Evolutionary conservation across 805 yeast species (phyloP).

Genomic region (Candida khao-thaluensis): DNA sequence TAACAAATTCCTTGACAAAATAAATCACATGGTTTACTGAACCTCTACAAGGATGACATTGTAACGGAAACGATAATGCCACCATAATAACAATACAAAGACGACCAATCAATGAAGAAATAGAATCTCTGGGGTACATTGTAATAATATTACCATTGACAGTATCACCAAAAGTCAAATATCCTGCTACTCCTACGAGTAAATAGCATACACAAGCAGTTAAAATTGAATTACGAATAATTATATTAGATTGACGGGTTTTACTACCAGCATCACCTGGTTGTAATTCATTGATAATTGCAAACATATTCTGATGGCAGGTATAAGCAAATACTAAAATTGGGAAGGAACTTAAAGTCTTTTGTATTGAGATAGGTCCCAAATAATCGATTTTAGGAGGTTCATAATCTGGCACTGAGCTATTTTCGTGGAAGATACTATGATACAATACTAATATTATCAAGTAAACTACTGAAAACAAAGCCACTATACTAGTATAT

Average conservation of each 20-base stretch:
- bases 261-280: slow-evolving; percentile 37
- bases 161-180: slow-evolving; percentile 67
- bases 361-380: slow-evolving; percentile 42
- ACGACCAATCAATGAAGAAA: slow-evolving; percentile 53
- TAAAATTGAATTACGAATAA: slow-evolving; percentile 52
- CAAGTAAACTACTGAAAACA: slow-evolving; percentile 64
- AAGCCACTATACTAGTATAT: slow-evolving; percentile 68
- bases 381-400: slow-evolving; percentile 23
- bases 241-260: slow-evolving; percentile 48
- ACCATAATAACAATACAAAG: slow-evolving; percentile 69
- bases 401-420: slow-evolving; percentile 13
- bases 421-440: slow-evolving; percentile 29
- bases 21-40: slow-evolving; percentile 60
- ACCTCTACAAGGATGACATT: slow-evolving; percentile 79
- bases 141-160: slow-evolving; percentile 67
- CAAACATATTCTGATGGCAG: slow-evolving; percentile 78
- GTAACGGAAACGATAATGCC: slow-evolving; percentile 70
- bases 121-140: slow-evolving; percentile 57
- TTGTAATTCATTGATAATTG: slow-evolving; percentile 66
- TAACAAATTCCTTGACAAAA: slow-evolving; percentile 11
- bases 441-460: slow-evolving; percentile 54
- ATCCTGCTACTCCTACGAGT: slow-evolving; percentile 66
- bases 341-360: slow-evolving; percentile 60
- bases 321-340: slow-evolving; percentile 79
- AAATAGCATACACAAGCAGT: slow-evolving; percentile 59